Evolutionary conservation across 1,284 basidiomycete genomes (phyloP).

Genomic region (Chiua sp.): DNA sequence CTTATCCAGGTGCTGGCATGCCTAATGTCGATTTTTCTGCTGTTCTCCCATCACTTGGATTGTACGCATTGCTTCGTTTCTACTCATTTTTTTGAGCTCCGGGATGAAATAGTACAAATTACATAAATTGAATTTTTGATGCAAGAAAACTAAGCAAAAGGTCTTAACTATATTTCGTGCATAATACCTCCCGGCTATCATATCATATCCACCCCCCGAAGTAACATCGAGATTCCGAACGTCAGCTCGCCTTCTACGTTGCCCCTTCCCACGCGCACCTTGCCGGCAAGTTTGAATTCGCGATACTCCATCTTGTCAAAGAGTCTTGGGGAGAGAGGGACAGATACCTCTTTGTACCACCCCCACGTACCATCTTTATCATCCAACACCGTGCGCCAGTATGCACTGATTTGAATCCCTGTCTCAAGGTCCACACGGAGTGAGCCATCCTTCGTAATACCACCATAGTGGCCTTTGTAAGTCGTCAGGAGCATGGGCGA

Average conservation of each 20-base stretch:
- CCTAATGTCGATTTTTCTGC: neutral
- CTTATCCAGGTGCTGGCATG: neutral
- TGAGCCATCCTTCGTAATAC: neutral
- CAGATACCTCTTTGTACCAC: slow-evolving; percentile 36
- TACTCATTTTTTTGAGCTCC: too few relatives aligned
- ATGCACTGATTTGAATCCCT: slow-evolving; percentile 29
- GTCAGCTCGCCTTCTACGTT: slow-evolving; percentile 15
- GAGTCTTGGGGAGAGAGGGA: slow-evolving; percentile 37
- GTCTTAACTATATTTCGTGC: neutral
- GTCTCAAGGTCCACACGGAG: neutral
- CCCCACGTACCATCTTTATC: slow-evolving; percentile 27
- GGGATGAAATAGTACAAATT: too few relatives aligned
- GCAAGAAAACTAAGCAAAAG: neutral
- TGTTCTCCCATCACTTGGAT: too few relatives aligned
- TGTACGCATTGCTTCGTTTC: too few relatives aligned
- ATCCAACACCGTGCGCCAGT: slow-evolving; percentile 21
- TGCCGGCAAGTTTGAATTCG: slow-evolving; percentile 31
- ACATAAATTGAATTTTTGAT: neutral
- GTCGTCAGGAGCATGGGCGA: slow-evolving; percentile 12
- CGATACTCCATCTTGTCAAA: slow-evolving; percentile 40
- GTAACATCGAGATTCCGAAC: slow-evolving; percentile 32
- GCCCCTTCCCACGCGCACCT: slow-evolving; percentile 19
- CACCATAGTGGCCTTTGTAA: slow-evolving; percentile 19
- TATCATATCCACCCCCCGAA: slow-evolving; percentile 25
- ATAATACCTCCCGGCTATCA: slow-evolving; percentile 1